Conservation (phyloP, 352 stramenopile genomes). For the Salisapilia sapeloensis region DNA sequence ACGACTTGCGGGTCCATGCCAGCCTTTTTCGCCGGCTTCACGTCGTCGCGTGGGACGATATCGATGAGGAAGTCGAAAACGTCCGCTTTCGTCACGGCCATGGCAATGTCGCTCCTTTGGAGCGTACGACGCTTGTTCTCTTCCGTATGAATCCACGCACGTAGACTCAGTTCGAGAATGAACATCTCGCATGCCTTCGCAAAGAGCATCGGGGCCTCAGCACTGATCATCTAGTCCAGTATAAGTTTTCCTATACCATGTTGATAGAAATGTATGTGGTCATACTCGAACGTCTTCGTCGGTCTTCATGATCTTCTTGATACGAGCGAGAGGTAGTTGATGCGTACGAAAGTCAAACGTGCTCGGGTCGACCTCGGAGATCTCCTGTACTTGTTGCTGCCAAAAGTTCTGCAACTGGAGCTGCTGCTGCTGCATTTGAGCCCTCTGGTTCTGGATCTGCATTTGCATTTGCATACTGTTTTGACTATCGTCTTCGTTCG, state of each 20-base stretch:
- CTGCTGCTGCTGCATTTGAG: conserved; percentile 80
- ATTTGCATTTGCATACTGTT: conserved; percentile 77
- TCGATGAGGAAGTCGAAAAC: conserved; percentile 89
- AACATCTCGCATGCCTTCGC: conserved; percentile 93
- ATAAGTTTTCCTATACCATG: conserved; percentile 1
- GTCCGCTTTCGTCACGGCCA: conserved; percentile 83
- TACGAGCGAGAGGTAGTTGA: conserved; percentile 83
- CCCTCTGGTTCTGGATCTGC: conserved; percentile 72
- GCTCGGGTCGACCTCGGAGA: conserved; percentile 75
- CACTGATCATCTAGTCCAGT: conserved; percentile 80
- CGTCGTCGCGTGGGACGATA: conserved; percentile 79
- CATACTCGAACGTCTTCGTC: conserved; percentile 83
- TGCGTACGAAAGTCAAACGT: conserved; percentile 80
- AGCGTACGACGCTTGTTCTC: conserved; percentile 88
- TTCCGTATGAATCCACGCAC: conserved; percentile 82
- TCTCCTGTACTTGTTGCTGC: conserved; percentile 78
- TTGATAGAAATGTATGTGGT: conserved; percentile 2
- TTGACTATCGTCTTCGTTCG: conserved; percentile 23
- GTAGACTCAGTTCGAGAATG: conserved; percentile 81
- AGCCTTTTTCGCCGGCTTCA: conserved; percentile 79
- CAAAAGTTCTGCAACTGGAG: conserved; percentile 76
- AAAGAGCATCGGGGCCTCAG: conserved; percentile 84
- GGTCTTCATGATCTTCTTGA: conserved; percentile 94
- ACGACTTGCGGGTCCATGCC: conserved; percentile 43
- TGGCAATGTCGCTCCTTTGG: conserved; percentile 82